These are phyloP conservation scores for Pisolithus tinctorius DNA, from an alignment of 768 basidiomycete genomes.

Conservation along the genomic window DNA sequence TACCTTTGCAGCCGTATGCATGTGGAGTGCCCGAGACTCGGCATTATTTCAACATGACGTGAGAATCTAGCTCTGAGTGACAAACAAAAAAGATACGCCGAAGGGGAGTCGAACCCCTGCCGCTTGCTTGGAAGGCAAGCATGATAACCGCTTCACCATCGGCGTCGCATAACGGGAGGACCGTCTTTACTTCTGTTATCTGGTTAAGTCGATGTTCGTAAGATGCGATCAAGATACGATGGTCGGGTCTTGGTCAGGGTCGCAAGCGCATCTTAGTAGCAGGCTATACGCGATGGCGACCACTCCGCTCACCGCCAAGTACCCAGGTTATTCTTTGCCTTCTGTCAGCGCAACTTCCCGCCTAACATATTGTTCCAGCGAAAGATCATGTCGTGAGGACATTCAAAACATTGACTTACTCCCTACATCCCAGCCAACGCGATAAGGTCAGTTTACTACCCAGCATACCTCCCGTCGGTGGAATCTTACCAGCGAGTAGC, in stretches of 20 bases:
- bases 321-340: background rate
- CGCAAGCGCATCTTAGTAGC: background rate
- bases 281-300: background rate
- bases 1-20: no score
- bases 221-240: no score
- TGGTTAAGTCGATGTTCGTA: no score
- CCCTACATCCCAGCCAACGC: constrained; percentile 43
- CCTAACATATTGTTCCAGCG: constrained; percentile 27
- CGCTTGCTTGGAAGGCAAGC: constrained; percentile 82
- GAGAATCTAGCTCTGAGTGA: background rate
- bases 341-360: background rate
- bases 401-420: constrained; percentile 42
- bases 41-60: no score
- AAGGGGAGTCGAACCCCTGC: constrained; percentile 77
- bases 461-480: background rate
- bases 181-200: no score
- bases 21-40: no score
- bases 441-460: constrained; percentile 38
- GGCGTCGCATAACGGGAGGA: constrained; percentile 23
- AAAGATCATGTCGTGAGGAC: constrained; percentile 47
- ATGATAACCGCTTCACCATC: constrained; percentile 92
- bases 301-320: background rate
- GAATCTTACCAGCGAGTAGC: constrained; percentile 30
- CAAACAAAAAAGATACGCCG: constrained; percentile 27
- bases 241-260: no score